Evolutionary conservation across 2,329 filamentous ascomycete species (phyloP).

Genomic region (Alternaria sp.): DNA sequence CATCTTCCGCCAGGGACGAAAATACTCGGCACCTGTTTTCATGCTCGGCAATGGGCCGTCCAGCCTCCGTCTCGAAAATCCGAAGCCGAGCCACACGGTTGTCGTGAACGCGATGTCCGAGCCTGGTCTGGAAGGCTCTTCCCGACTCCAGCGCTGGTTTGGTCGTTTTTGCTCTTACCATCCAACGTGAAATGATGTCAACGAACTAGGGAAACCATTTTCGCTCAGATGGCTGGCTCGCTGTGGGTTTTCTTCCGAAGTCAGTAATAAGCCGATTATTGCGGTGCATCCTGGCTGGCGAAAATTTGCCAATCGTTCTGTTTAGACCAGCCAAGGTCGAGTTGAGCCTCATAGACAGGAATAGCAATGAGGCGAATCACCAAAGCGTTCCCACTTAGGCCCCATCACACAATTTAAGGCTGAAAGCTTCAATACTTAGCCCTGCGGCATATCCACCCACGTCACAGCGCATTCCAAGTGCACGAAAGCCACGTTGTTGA

Average conservation of each 20-base stretch:
- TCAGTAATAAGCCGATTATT: background rate
- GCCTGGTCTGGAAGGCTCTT: constrained; percentile 2
- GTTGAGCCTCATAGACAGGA: constrained; percentile 13
- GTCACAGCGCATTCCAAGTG: constrained; percentile 28
- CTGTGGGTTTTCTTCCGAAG: background rate
- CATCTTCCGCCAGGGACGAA: constrained; percentile 26
- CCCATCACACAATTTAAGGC: constrained; percentile 26
- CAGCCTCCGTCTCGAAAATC: constrained; percentile 27
- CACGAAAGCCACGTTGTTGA: constrained; percentile 5
- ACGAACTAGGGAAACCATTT: background rate
- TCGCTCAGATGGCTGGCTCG: background rate
- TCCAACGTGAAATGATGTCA: constrained; percentile 15
- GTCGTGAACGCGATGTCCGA: background rate
- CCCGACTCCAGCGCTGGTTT: background rate
- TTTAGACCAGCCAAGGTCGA: background rate
- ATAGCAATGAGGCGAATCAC: constrained; percentile 15
- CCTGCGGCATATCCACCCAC: constrained; percentile 22
- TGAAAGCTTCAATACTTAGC: constrained; percentile 27
- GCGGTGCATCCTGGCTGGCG: background rate
- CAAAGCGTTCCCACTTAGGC: constrained; percentile 12
- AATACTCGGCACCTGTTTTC: constrained; percentile 23
- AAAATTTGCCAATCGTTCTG: constrained; percentile 5
- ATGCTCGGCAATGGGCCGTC: constrained; percentile 31
- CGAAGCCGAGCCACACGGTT: constrained; percentile 13
- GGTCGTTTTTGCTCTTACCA: background rate